Evolutionary conservation across 73 alveolate genomes (phyloP), one percentile per base, ranked within the genome.

Genomic region (Uronychia binucleata): DNA sequence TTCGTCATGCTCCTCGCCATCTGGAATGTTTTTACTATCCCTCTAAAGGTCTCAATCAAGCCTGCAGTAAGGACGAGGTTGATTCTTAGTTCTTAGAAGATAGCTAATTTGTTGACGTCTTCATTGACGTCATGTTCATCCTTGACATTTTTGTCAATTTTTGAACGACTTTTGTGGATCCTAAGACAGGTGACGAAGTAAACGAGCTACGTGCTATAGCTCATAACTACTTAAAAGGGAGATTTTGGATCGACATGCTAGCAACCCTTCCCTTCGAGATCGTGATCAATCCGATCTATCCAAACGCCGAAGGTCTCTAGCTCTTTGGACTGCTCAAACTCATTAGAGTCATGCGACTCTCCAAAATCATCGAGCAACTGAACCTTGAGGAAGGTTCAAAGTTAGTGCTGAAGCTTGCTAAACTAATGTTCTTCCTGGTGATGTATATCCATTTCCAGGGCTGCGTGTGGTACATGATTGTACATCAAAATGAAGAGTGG

Each of bases 201-300:
- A 33, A 33, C 1, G 83, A 60, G 59, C 34, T 86, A 75, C 77
- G 77, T n/a, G 34, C 33, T 25, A 94, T 94, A 14, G 93, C 95
- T 0, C 59, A 34, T 77, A 81, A 79, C n/a, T 94, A 94, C 77
- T 28, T 93, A 31, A 57, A 29, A 46, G 79, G 83, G 11, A 74
- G 94, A 87, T 92, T 94, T 80, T 94, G 95, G 94, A 75, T 94
- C 30, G 98, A 93, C 76, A 30, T 94, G 28, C 28, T 92, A 29
- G 94, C 98, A 28, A 83, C 94, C 0, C 35, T 94, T 8, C 98
- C 98, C 5, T 94, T 88, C 34, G 90, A 82, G 35, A 25, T 35
- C n/a, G 60, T 82, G 26, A 30, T 82, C 33, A 25, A 30, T 11
- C 76, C 76, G 30, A 30, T 82, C 34, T 27, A 82, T n/a, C 30